Conservation (phyloP, 495 filamentous ascomycete genomes). For the Diplogelasinospora grovesii region DNA sequence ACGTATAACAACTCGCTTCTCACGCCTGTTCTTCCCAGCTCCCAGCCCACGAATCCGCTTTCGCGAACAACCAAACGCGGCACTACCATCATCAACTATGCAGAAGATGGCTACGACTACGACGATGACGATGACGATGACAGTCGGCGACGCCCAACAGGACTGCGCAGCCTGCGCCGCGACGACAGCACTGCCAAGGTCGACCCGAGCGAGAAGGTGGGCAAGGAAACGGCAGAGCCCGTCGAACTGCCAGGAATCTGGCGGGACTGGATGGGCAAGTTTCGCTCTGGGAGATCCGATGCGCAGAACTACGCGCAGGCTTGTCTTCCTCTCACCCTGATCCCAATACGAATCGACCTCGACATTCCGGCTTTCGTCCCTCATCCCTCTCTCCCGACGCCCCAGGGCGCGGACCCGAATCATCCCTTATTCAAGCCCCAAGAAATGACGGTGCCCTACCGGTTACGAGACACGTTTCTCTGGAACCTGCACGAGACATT, state of each 20-base stretch:
- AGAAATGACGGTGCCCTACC: constrained; percentile 71
- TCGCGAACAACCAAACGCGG: constrained; percentile 92
- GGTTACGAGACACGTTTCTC: constrained; percentile 87
- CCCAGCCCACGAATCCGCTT: constrained; percentile 55
- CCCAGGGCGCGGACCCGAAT: constrained; percentile 34
- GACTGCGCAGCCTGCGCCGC: constrained; percentile 70
- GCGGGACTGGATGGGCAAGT: constrained; percentile 90
- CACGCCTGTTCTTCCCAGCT: constrained; percentile 72
- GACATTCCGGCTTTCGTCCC: constrained; percentile 79
- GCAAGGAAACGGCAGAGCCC: constrained; percentile 73
- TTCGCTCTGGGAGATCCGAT: constrained; percentile 49
- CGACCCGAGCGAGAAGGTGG: constrained; percentile 64
- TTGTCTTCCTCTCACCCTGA: constrained; percentile 77
- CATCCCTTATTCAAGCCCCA: constrained; percentile 69
- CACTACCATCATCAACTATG: constrained; percentile 93
- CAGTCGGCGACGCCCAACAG: constrained; percentile 67
- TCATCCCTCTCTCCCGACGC: constrained; percentile 61
- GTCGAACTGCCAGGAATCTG: constrained; percentile 85
- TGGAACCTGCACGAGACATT: constrained; percentile 97
- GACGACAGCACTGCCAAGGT: constrained; percentile 60
- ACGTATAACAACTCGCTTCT: constrained; percentile 90
- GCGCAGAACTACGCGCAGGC: constrained; percentile 77
- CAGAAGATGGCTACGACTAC: constrained; percentile 91
- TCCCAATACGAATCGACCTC: constrained; percentile 94
- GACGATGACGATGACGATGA: constrained; percentile 86